These are phyloP conservation scores for Petunia secreta DNA, from an alignment of 257 asterid species.

Conservation along the genomic window DNA sequence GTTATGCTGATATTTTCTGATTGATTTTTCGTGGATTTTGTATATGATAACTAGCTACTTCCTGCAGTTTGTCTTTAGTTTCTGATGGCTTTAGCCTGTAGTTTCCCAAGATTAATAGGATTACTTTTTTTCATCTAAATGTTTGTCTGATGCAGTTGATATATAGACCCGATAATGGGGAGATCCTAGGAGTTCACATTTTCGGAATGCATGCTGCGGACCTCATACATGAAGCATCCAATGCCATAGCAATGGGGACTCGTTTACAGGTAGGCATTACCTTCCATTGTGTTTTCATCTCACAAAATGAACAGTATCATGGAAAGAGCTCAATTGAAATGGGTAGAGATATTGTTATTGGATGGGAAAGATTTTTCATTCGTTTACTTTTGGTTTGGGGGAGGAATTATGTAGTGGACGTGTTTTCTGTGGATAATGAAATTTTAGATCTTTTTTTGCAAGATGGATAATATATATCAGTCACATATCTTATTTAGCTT, in stretches of 20 bases:
- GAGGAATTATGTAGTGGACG: neutral
- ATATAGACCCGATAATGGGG: constrained; percentile 91
- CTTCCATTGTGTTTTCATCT: neutral
- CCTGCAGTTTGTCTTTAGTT: constrained; percentile 11
- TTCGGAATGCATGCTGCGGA: constrained; percentile 96
- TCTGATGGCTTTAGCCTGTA: neutral
- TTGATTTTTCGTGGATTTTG: constrained; percentile 5
- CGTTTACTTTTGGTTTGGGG: neutral
- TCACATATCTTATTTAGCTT: constrained; percentile 19
- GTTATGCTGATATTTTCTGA: constrained; percentile 24
- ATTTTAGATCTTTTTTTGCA: neutral
- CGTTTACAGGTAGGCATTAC: constrained; percentile 64
- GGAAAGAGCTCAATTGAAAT: constrained; percentile 5
- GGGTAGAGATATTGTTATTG: neutral
- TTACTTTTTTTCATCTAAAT: neutral
- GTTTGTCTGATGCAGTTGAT: constrained; percentile 60
- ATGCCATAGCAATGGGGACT: constrained; percentile 90
- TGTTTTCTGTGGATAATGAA: neutral
- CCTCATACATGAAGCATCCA: constrained; percentile 94
- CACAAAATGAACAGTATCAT: neutral
- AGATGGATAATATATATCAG: neutral
- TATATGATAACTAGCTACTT: neutral
- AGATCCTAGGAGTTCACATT: constrained; percentile 92
- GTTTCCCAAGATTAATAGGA: constrained; percentile 17
- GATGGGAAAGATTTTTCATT: neutral